These are phyloP conservation scores for Solanum arcanum DNA, from an alignment of 257 asterid species.

Conservation along the genomic window DNA sequence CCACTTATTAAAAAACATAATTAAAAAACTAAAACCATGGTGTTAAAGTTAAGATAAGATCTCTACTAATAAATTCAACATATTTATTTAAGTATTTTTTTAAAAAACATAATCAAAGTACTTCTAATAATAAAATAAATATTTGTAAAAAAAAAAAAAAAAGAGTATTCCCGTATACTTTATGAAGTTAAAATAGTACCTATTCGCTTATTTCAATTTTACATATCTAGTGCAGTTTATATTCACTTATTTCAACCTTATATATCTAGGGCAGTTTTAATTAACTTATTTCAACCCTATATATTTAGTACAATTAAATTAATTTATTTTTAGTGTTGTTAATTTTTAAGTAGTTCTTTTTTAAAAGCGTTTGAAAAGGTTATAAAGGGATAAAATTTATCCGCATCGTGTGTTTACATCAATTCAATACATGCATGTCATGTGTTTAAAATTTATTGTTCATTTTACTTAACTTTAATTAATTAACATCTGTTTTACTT, in stretches of 20 bases:
- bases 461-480: no score
- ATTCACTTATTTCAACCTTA: no score
- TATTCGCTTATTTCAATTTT: neutral
- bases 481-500: no score
- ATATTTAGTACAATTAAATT: no score
- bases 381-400: no score
- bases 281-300: no score
- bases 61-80: neutral
- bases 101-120: neutral
- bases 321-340: neutral
- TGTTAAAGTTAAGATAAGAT: neutral
- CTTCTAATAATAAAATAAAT: neutral
- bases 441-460: no score
- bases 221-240: no score
- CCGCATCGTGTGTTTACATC: no score
- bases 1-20: neutral
- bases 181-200: neutral
- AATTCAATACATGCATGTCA: no score
- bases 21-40: neutral
- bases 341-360: fast-evolving
- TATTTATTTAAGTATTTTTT: neutral
- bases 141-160: neutral
- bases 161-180: neutral
- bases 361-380: fast-evolving
- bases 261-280: fast-evolving